Evolutionary conservation across 78 protist genomes (phyloP).

Genomic region (Paratrimastix pyriformis): DNA sequence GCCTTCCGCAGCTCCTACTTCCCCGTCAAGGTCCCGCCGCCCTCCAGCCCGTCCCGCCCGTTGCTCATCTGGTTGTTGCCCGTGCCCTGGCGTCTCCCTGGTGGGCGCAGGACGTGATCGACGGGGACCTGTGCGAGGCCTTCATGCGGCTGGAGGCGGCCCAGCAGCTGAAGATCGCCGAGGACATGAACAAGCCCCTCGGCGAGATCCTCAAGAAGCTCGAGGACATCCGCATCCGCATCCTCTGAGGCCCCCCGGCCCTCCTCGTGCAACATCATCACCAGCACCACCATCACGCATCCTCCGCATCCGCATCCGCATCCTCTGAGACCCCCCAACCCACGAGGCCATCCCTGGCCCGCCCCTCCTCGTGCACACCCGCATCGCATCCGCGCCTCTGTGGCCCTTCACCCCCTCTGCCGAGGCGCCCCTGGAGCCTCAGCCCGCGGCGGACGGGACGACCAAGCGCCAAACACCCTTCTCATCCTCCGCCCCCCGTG

Average conservation of each 20-base stretch:
- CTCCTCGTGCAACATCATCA: too few relatives aligned
- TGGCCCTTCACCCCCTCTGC: too few relatives aligned
- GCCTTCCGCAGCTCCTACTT: constrained; percentile 69
- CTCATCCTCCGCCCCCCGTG: too few relatives aligned
- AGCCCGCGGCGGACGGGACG: too few relatives aligned
- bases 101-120: constrained; percentile 50
- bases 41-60: too few relatives aligned
- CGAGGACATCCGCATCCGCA: constrained; percentile 53
- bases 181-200: constrained; percentile 64
- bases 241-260: too few relatives aligned
- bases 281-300: too few relatives aligned
- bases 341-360: too few relatives aligned
- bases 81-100: neutral
- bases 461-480: too few relatives aligned
- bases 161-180: constrained; percentile 59
- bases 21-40: constrained; percentile 65
- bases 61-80: neutral
- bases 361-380: too few relatives aligned
- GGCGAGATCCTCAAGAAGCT: constrained; percentile 70
- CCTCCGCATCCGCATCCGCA: constrained; percentile 15
- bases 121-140: constrained; percentile 84
- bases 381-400: constrained; percentile 23
- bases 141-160: constrained; percentile 33
- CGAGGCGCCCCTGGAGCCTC: too few relatives aligned
- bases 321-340: too few relatives aligned